Percentiles rank a stretch among this genome's conserved stretches.
Conservation (phyloP, 768 basidiomycete genomes). For the Dioszegia crocea region DNA sequence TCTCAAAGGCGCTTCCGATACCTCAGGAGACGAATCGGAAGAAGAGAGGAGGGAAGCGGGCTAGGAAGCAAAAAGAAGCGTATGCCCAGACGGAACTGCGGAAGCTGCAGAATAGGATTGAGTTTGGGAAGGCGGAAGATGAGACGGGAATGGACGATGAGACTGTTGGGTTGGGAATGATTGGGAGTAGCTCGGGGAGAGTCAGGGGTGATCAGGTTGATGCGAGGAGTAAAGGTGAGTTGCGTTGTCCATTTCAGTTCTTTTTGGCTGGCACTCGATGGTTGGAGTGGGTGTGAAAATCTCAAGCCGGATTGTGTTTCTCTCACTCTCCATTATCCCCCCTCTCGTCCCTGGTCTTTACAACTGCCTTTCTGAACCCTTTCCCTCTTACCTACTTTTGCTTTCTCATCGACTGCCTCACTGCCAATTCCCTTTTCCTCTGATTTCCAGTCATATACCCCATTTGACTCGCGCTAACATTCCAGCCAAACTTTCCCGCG, state of each 20-base stretch:
- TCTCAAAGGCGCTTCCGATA: constrained; percentile 85
- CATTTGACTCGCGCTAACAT: background rate
- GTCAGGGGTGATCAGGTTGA: constrained; percentile 84
- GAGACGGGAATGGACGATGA: constrained; percentile 96
- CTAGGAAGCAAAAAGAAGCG: constrained; percentile 96
- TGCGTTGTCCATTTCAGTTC: background rate
- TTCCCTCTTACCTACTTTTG: no score
- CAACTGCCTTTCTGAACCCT: no score
- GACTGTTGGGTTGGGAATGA: constrained; percentile 98
- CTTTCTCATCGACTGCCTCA: no score
- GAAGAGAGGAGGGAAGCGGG: constrained; percentile 84
- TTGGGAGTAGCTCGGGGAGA: constrained; percentile 78
- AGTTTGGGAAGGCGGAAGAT: constrained; percentile 89
- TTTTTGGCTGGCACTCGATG: no score
- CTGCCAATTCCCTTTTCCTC: no score
- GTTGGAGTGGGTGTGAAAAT: no score
- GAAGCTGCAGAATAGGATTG: constrained; percentile 95
- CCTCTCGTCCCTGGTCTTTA: no score
- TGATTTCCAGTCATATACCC: no score
- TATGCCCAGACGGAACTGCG: constrained; percentile 94
- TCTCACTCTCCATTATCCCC: no score
- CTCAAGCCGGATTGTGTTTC: no score
- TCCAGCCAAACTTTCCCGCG: constrained; percentile 89
- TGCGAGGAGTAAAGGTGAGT: constrained; percentile 80
- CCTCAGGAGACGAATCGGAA: constrained; percentile 96